phyloP scores from a whole-genome alignment of 345 rosid species.

The Turnera subulata region DNA sequence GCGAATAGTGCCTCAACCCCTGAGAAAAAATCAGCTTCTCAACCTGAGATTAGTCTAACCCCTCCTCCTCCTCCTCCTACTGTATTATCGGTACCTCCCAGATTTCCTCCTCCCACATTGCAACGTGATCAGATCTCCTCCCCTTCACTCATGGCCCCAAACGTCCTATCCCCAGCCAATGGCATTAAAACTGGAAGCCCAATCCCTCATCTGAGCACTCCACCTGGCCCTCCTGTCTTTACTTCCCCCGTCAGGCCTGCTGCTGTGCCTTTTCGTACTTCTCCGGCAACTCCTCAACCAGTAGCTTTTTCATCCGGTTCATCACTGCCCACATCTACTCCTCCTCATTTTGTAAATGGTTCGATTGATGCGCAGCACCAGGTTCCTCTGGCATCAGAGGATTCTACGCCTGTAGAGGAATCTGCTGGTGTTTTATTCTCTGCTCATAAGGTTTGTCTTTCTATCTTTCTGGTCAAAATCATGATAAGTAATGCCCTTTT shows the following conservation, averaged over 20 bases:
- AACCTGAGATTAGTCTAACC: slow-evolving; percentile 35
- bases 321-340: slow-evolving; percentile 74
- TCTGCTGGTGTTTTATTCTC: slow-evolving; percentile 70
- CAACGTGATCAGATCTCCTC: slow-evolving; percentile 59
- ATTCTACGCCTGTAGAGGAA: slow-evolving; percentile 33
- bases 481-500: too few relatives aligned
- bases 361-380: slow-evolving; percentile 48
- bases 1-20: slow-evolving; percentile 37
- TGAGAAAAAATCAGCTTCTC: slow-evolving; percentile 37
- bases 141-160: slow-evolving; percentile 48
- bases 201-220: slow-evolving; percentile 76
- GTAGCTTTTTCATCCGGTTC: slow-evolving; percentile 71
- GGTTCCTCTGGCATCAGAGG: slow-evolving; percentile 51
- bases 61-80: slow-evolving; percentile 48
- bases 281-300: slow-evolving; percentile 92
- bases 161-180: slow-evolving; percentile 52
- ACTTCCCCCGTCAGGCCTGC: slow-evolving; percentile 87
- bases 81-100: slow-evolving; percentile 46
- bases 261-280: slow-evolving; percentile 86
- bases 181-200: slow-evolving; percentile 68
- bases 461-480: not conserved
- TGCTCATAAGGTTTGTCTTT: slow-evolving; percentile 68
- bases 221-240: slow-evolving; percentile 92
- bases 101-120: slow-evolving; percentile 57
- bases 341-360: slow-evolving; percentile 73